Base-by-base conservation (phyloP, 2,329 filamentous ascomycete genomes). In the Colletotrichum trifolii region DNA sequence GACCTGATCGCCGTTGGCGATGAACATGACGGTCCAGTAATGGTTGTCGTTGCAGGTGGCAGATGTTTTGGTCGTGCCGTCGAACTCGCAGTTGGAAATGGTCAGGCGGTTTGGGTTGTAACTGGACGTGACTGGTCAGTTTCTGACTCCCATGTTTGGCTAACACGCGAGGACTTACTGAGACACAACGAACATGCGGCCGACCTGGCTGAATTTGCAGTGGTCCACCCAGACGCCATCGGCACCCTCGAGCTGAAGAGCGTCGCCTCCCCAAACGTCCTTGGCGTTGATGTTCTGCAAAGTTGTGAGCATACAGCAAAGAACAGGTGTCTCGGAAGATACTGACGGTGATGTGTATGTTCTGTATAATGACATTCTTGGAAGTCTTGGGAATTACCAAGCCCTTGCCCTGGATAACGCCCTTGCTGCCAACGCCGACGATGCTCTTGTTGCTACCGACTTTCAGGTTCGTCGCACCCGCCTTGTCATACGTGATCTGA, bases 351-450 rank as follows among this genome's bases (percentile, higher is more conserved):
- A 55, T 55, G 34, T 55, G 42, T 9, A 87, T 76, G 74, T 86
- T 87, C 78, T 86, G 86, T 73, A 88, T 83, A 70, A 55, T 55
- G 72, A 89, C 75, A 73, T 89, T 87, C 64, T 70, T 72, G 71
- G 73, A 80, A 34, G 79, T 79, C 53, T 76, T 77, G 68, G 72
- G 75, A 17, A 85, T 78, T 40, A 83, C 80, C 25, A 87, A 74
- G 64, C 85, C 85, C 76, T 87, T 87, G 70, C 85, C 85, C 71
- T 81, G 83, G 74, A 88, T 87, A 46, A 86, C 72, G 73, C 84
- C 86, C 67, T 78, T 78, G 69, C 72, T 75, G 59, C 85, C 86
- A 65, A 80, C 74, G 34, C 86, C 86, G 42, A 88, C 72, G 61
- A 89, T 71, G 35, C 80, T 82, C 79, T 89, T 89, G 81, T 88